Conservation (phyloP, 768 basidiomycete genomes). For the Naematelia encephala region DNA sequence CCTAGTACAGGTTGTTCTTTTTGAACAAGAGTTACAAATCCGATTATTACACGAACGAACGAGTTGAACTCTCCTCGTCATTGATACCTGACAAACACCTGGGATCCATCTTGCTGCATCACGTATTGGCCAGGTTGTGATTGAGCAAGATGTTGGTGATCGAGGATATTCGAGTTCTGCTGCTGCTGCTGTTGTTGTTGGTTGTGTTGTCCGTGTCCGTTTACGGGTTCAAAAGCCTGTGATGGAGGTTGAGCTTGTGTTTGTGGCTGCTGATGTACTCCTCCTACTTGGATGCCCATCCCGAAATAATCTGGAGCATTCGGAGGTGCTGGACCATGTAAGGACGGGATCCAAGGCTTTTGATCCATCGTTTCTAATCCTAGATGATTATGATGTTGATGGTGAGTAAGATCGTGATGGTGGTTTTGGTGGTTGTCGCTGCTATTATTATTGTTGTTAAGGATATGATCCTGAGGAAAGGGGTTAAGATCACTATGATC, state of each 20-base stretch:
- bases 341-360: not conserved
- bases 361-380: not conserved
- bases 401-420: not conserved
- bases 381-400: not conserved
- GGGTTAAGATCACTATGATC: too few species aligned
- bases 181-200: not conserved
- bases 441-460: not conserved
- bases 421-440: not conserved
- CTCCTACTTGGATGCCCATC: not conserved
- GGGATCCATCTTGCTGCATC: not conserved
- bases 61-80: not conserved
- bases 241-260: not conserved
- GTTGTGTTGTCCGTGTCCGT: not conserved
- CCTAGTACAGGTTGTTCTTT: too few species aligned
- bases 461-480: too few species aligned
- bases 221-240: not conserved
- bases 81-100: not conserved
- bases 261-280: not conserved
- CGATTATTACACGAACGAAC: too few species aligned
- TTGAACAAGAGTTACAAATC: too few species aligned
- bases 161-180: too few species aligned
- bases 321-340: not conserved
- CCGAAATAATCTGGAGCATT: too few species aligned
- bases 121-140: not conserved
- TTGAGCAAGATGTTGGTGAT: too few species aligned